Conservation (phyloP, 2,329 filamentous ascomycete species). For the Aspergillus ochraceoroseus region DNA sequence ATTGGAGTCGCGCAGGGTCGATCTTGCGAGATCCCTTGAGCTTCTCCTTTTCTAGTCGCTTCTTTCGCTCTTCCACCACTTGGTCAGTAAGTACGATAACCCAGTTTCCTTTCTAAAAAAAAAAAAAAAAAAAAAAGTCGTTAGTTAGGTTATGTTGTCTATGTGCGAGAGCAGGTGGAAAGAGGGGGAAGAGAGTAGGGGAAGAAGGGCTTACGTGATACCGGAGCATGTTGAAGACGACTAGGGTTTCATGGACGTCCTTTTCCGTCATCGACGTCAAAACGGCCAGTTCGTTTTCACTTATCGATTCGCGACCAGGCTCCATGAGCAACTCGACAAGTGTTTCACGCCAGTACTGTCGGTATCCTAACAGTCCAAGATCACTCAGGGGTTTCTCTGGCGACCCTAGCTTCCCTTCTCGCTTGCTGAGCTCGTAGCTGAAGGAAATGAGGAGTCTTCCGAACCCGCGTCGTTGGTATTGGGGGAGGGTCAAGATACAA, state of each 20-base stretch:
- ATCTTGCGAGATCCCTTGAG: conserved; percentile 69
- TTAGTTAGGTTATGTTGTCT: no score
- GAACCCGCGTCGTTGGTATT: conserved; percentile 93
- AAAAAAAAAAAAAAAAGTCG: no score
- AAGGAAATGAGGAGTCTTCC: conserved; percentile 93
- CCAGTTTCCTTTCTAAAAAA: conserved; percentile 79
- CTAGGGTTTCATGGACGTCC: conserved; percentile 90
- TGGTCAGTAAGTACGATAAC: conserved; percentile 89
- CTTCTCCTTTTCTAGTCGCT: conserved; percentile 74
- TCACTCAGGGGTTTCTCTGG: conserved; percentile 96
- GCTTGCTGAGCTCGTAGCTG: conserved; percentile 92
- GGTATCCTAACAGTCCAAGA: conserved; percentile 85
- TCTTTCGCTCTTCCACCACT: conserved; percentile 63
- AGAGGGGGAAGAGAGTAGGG: background rate
- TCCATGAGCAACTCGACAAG: conserved; percentile 82
- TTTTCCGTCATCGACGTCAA: conserved; percentile 91
- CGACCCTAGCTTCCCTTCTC: conserved; percentile 89
- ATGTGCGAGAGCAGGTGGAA: no score
- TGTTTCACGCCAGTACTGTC: conserved; percentile 96
- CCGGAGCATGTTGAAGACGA: conserved; percentile 89
- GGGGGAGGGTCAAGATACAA: conserved; percentile 92
- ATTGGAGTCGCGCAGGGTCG: conserved; percentile 72
- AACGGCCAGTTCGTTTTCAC: conserved; percentile 76
- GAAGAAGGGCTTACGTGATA: conserved; percentile 63
- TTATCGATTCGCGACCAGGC: conserved; percentile 60